A percentile compares a stretch with the other conserved stretches of the same genome.
phyloP scores from a whole-genome alignment of 192 early-diverging fungal species.

The Umbelopsis ramanniana region DNA sequence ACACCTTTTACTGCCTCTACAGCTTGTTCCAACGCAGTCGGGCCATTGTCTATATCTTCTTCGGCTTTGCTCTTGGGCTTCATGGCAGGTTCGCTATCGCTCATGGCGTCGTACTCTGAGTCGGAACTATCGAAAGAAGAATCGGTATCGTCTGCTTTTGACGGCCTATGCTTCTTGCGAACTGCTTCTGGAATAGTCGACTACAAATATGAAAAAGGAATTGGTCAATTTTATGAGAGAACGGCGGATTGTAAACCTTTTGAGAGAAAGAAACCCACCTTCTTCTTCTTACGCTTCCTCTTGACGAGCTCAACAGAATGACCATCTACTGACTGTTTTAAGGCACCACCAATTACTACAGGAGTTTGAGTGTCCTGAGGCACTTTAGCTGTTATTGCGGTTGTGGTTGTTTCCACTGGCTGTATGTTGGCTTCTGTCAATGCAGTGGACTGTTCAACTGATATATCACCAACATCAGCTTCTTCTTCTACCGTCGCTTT shows the following conservation, averaged over 20 bases:
- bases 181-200: constrained; percentile 43
- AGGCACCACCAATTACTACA: constrained; percentile 51
- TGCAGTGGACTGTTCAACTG: not conserved
- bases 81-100: constrained; percentile 20
- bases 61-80: constrained; percentile 40
- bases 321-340: constrained; percentile 46
- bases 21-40: constrained; percentile 37
- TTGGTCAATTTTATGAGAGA: not conserved
- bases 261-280: constrained; percentile 28
- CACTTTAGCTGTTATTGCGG: not conserved
- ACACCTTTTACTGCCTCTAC: constrained; percentile 39
- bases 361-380: constrained; percentile 16
- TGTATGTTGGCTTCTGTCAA: constrained; percentile 18
- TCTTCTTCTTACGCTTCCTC: constrained; percentile 57
- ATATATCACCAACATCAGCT: constrained; percentile 21
- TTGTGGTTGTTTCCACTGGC: not conserved
- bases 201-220: constrained; percentile 4
- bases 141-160: constrained; percentile 44
- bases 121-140: constrained; percentile 79
- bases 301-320: constrained; percentile 43
- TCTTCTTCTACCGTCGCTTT: not conserved
- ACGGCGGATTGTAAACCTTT: not conserved
- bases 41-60: constrained; percentile 30
- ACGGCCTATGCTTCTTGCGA: constrained; percentile 34
- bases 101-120: constrained; percentile 57